A percentile compares a stretch with the other conserved stretches of the same genome.
Conservation (phyloP, 1,284 basidiomycete species). For the Ganoderma leucocontextum region DNA sequence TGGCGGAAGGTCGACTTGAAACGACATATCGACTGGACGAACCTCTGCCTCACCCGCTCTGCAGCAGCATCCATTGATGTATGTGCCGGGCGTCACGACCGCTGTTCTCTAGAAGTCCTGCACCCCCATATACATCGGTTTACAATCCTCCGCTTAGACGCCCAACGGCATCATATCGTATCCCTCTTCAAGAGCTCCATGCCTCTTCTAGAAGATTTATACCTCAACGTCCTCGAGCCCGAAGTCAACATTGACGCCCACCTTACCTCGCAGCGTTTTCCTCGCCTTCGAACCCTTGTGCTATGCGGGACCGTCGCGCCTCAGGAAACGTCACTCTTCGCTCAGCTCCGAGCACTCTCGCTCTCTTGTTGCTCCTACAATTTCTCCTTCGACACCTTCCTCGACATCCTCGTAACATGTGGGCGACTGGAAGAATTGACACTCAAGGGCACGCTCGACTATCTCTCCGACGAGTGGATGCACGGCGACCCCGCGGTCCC, state of each 20-base stretch:
- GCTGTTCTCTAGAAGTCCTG: background rate
- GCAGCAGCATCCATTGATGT: background rate
- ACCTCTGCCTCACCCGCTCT: background rate
- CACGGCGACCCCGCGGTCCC: background rate
- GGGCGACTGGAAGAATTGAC: background rate
- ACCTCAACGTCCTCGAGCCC: background rate
- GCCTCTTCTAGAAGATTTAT: background rate
- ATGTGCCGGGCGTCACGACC: background rate
- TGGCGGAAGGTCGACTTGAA: constrained; percentile 4
- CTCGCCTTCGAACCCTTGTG: background rate
- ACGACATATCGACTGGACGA: background rate
- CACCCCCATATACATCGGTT: background rate
- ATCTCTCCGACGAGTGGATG: background rate
- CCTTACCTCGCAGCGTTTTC: background rate
- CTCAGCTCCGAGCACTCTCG: background rate
- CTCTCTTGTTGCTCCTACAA: background rate
- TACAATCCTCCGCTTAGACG: background rate
- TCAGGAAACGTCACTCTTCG: background rate
- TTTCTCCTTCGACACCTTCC: background rate
- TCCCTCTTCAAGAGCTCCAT: background rate
- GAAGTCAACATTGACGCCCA: background rate
- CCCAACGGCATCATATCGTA: too few relatives aligned
- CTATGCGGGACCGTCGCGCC: background rate
- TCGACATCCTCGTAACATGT: background rate
- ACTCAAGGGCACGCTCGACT: background rate